These are phyloP conservation scores for Ceratocystis variospora DNA, from an alignment of 2,329 filamentous ascomycete species.

Conservation along the genomic window DNA sequence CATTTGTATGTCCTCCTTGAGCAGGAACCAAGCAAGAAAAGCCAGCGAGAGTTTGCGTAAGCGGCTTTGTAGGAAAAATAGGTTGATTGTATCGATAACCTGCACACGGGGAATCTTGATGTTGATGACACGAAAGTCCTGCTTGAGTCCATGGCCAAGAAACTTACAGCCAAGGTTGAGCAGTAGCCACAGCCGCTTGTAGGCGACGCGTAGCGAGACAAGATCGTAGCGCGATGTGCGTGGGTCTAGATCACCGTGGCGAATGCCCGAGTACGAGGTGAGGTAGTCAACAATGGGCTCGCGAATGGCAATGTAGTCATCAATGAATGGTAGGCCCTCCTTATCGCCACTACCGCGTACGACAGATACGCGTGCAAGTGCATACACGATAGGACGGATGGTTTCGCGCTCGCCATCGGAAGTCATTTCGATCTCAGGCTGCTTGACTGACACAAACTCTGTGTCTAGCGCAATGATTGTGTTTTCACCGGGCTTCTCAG, in stretches of 20 bases:
- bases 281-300: slow-evolving; percentile 92
- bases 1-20: slow-evolving; percentile 88
- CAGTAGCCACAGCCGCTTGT: slow-evolving; percentile 96
- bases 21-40: slow-evolving; percentile 79
- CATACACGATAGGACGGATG: slow-evolving; percentile 78
- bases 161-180: slow-evolving; percentile 91
- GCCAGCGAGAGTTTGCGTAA: slow-evolving; percentile 80
- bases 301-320: slow-evolving; percentile 87
- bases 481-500: slow-evolving; percentile 54
- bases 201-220: slow-evolving; percentile 76
- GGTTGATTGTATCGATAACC: slow-evolving; percentile 84
- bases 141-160: slow-evolving; percentile 81
- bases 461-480: slow-evolving; percentile 84
- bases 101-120: slow-evolving; percentile 85
- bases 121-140: slow-evolving; percentile 96
- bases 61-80: slow-evolving; percentile 71
- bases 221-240: slow-evolving; percentile 67
- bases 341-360: slow-evolving; percentile 64
- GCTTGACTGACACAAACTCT: slow-evolving; percentile 85
- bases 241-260: slow-evolving; percentile 68
- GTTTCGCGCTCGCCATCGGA: slow-evolving; percentile 86
- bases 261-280: slow-evolving; percentile 86
- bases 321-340: slow-evolving; percentile 80
- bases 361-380: slow-evolving; percentile 84
- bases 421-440: slow-evolving; percentile 91